Evolutionary conservation across 352 stramenopile genomes (phyloP).

Genomic region (Phytophthora gonapodyides): DNA sequence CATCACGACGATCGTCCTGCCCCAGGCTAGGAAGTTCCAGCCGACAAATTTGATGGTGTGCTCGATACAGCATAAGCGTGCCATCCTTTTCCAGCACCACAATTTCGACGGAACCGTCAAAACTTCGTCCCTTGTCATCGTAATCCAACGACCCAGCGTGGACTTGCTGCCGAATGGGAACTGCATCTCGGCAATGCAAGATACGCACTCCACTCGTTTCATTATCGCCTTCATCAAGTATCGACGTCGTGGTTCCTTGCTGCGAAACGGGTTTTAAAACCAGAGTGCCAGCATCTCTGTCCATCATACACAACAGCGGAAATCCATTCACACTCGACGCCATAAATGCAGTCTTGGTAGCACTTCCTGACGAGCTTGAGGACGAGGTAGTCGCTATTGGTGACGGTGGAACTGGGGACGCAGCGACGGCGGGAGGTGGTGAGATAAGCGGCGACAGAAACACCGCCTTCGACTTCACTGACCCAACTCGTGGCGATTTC

Average conservation of each 20-base stretch:
- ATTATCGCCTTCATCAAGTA: constrained; percentile 11
- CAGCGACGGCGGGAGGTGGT: constrained; percentile 3
- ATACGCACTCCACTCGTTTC: constrained; percentile 17
- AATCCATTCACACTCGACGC: constrained; percentile 32
- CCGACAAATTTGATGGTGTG: constrained; percentile 36
- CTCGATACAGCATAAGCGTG: constrained; percentile 41
- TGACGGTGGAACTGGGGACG: constrained; percentile 21
- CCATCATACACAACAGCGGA: constrained; percentile 50
- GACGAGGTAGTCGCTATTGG: constrained; percentile 9
- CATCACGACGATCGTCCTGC: constrained; percentile 1
- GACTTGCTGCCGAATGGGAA: constrained; percentile 32
- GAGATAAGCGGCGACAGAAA: constrained; percentile 34
- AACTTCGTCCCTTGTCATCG: not conserved
- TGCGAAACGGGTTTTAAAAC: constrained; percentile 41
- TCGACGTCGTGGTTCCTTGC: constrained; percentile 8
- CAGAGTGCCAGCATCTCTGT: constrained; percentile 41
- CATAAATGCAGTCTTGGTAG: constrained; percentile 42
- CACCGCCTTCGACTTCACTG: constrained; percentile 12
- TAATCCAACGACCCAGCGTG: constrained; percentile 3
- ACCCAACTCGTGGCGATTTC: constrained; percentile 34
- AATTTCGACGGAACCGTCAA: constrained; percentile 37
- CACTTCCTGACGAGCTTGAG: constrained; percentile 3
- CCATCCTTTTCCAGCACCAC: constrained; percentile 44
- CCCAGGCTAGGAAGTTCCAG: constrained; percentile 25
- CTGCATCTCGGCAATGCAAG: constrained; percentile 48